Evolutionary conservation across 1,139 yeast species (phyloP).

Genomic region (Kluyveromyces marxianus): DNA sequence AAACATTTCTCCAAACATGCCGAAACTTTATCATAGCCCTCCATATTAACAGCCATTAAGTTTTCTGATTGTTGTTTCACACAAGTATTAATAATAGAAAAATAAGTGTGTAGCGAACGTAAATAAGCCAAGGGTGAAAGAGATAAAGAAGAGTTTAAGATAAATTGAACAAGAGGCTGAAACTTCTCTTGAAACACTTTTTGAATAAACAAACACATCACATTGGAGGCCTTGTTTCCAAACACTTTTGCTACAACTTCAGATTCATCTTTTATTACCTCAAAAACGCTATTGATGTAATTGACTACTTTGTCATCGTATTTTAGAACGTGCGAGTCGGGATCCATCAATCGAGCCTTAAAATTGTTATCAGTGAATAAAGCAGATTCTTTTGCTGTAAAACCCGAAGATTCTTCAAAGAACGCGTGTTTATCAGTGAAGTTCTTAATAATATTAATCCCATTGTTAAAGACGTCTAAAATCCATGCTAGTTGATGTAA

Average conservation of each 20-base stretch:
- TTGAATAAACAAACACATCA: slow-evolving; percentile 62
- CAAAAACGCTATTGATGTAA: slow-evolving; percentile 36
- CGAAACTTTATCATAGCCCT: slow-evolving; percentile 39
- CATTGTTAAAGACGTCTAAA: slow-evolving; percentile 79
- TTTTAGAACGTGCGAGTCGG: slow-evolving; percentile 34
- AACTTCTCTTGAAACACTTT: slow-evolving; percentile 73
- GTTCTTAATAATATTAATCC: slow-evolving; percentile 71
- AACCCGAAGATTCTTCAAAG: slow-evolving; percentile 45
- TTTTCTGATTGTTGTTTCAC: slow-evolving; percentile 61
- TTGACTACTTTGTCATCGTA: slow-evolving; percentile 36
- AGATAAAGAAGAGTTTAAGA: slow-evolving; percentile 58
- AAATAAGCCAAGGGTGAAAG: slow-evolving; percentile 68
- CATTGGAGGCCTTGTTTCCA: slow-evolving; percentile 55
- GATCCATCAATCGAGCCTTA: slow-evolving; percentile 44
- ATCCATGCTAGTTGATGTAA: slow-evolving; percentile 77
- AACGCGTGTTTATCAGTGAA: slow-evolving; percentile 78
- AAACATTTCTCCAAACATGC: slow-evolving; percentile 62
- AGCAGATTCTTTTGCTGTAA: slow-evolving; percentile 30
- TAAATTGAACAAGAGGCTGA: slow-evolving; percentile 56
- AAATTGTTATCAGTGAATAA: slow-evolving; percentile 31
- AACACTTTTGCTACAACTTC: slow-evolving; percentile 69
- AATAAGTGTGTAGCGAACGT: slow-evolving; percentile 63
- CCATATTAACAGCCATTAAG: slow-evolving; percentile 37
- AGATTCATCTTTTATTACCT: slow-evolving; percentile 59
- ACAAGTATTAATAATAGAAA: slow-evolving; percentile 52